Evolutionary conservation across 1,284 basidiomycete genomes (phyloP), one percentile per base, ranked within the genome.

Genomic region (Fistulinella cinereoalba): DNA sequence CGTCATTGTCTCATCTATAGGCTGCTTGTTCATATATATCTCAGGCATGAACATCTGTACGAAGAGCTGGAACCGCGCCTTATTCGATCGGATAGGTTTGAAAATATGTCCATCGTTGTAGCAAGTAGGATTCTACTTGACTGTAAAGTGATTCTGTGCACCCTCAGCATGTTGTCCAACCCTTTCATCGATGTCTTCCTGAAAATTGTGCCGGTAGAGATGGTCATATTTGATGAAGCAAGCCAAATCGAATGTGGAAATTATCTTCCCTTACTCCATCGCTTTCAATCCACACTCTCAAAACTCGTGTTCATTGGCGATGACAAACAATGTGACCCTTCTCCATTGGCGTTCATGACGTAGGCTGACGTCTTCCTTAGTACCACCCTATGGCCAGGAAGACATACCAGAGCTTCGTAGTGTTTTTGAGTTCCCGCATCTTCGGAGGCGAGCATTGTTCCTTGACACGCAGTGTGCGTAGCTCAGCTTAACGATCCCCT

Each of bases 41-140:
- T 39, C 42, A 89, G 87, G 85, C 84, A 89, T 68, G 85, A 86
- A 49, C 82, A 88, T 58, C 66, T 87, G 0, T 89, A 89, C 58
- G 45, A 62, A 8, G 51, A 66, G 12, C 57, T 82, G 19, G 47
- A 60, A 24, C 38, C 52, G 0, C 69, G 78, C 38, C 54, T 85
- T 15, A 81, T 89, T 41, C 58, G 66, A 7, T 81, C 82, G 10
- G 66, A 75, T 45, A 45, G 54, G 0, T 79, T 87, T 37, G 52
- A 34, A 11, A 31, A 36, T n/a, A n/a, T n/a, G n/a, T 51, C 55
- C 28, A 0, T 32, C 15, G 21, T 56, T 54, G 46, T 49, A 19
- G 43, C 44, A 41, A 34, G 55, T 46, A 52, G 51, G 53, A 34
- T 58, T 11, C 53, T 80, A 9, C 56, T 65, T 41, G 75, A 64